phyloP scores from a whole-genome alignment of 1,139 yeast genomes.

The Kurtzmaniella quercitrusa region DNA sequence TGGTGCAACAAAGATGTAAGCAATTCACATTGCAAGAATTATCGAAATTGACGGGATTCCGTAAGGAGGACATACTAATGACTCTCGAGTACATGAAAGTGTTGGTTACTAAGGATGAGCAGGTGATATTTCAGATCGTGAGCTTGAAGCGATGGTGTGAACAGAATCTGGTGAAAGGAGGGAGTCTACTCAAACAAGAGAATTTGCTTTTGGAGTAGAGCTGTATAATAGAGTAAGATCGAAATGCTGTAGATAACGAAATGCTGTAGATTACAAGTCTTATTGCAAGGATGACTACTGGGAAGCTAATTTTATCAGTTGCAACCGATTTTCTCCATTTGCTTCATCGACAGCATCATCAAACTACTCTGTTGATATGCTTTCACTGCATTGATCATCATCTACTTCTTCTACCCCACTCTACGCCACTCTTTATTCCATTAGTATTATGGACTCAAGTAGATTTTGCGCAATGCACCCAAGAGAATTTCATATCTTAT shows the following conservation, averaged over 20 bases:
- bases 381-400: neutral
- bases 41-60: constrained; percentile 60
- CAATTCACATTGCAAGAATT: constrained; percentile 47
- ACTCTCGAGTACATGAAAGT: constrained; percentile 63
- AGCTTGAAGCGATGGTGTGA: constrained; percentile 29
- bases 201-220: constrained; percentile 20
- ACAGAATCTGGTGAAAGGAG: constrained; percentile 16
- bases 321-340: too few species aligned
- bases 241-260: too few species aligned
- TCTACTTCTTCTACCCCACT: too few species aligned
- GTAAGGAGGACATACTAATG: constrained; percentile 62
- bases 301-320: too few species aligned
- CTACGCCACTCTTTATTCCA: too few species aligned
- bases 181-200: constrained; percentile 22
- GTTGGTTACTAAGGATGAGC: constrained; percentile 18
- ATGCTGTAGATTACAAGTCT: neutral
- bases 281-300: too few species aligned
- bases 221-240: neutral
- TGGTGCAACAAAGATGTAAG: constrained; percentile 19
- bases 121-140: constrained; percentile 10
- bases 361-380: too few species aligned
- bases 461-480: too few species aligned
- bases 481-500: too few species aligned
- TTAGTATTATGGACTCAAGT: too few species aligned
- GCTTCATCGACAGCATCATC: too few species aligned